phyloP scores from a whole-genome alignment of 192 early-diverging fungal genomes.

The Coemansia sp. region DNA sequence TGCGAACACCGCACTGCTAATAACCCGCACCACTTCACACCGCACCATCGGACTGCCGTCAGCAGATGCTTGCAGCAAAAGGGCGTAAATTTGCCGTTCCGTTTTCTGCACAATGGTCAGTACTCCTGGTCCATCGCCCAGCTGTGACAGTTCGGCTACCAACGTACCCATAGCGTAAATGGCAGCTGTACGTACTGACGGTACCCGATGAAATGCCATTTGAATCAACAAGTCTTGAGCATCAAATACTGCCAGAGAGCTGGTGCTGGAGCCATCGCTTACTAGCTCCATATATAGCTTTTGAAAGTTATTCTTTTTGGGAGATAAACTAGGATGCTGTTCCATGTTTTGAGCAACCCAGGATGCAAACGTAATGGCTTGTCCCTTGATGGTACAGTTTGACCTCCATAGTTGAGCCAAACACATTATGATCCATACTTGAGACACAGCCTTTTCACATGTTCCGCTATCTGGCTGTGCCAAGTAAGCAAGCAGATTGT shows the following conservation, averaged over 20 bases:
- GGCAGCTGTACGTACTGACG: constrained; percentile 84
- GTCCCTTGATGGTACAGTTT: constrained; percentile 56
- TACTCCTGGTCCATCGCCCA: no score
- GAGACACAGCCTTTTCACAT: constrained; percentile 47
- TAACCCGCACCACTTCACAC: constrained; percentile 74
- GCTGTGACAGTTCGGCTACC: no score
- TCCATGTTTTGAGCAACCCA: not conserved
- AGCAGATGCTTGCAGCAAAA: constrained; percentile 56
- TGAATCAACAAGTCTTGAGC: constrained; percentile 42
- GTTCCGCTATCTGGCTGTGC: constrained; percentile 40
- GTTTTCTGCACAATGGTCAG: constrained; percentile 72
- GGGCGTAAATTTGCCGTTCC: constrained; percentile 63
- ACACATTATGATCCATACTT: constrained; percentile 88
- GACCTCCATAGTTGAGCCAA: constrained; percentile 81
- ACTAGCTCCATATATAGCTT: constrained; percentile 1
- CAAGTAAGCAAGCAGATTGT: constrained; percentile 38
- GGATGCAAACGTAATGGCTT: constrained; percentile 58
- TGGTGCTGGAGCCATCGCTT: constrained; percentile 6
- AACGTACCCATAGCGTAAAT: constrained; percentile 80
- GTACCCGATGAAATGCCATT: constrained; percentile 37
- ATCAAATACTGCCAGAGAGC: constrained; percentile 21
- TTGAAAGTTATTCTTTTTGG: constrained; percentile 17
- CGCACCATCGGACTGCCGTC: constrained; percentile 91
- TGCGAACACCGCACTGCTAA: constrained; percentile 73
- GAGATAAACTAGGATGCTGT: no score